phyloP scores from a whole-genome alignment of 345 rosid genomes.

The Mallotus nudiflorus region DNA sequence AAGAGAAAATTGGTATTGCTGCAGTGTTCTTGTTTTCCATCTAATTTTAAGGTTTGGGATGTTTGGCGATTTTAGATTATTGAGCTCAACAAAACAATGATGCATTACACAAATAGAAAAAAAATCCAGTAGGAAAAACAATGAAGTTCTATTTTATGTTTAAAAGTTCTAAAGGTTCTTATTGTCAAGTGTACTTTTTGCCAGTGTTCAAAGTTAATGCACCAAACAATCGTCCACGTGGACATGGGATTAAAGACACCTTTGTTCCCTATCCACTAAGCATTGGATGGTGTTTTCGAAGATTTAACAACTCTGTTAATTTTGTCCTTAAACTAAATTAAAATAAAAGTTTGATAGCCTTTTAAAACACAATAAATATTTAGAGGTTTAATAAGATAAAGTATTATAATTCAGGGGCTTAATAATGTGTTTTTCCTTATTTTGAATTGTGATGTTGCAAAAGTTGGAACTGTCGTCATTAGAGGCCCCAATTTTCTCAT shows the following conservation, averaged over 20 bases:
- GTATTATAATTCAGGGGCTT: too few relatives aligned
- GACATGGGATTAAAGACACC: too few relatives aligned
- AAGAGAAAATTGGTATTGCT: neutral
- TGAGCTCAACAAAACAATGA: neutral
- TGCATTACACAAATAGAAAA: neutral
- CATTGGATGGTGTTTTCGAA: too few relatives aligned
- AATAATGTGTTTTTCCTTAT: too few relatives aligned
- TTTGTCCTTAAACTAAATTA: too few relatives aligned
- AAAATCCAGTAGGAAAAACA: neutral
- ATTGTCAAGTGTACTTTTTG: neutral
- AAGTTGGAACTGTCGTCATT: slow-evolving; percentile 3
- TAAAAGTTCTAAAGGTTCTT: neutral
- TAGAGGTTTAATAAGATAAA: too few relatives aligned
- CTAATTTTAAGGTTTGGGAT: neutral
- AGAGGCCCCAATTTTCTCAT: neutral
- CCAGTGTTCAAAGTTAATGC: neutral
- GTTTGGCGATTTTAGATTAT: neutral
- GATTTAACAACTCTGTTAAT: too few relatives aligned
- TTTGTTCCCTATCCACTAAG: too few relatives aligned
- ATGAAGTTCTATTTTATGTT: neutral
- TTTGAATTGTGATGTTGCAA: neutral
- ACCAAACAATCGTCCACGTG: too few relatives aligned
- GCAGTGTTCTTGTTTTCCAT: neutral
- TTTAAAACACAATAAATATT: too few relatives aligned
- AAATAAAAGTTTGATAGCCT: too few relatives aligned